Evolutionary conservation across 1,284 basidiomycete species (phyloP), one percentile per base, ranked within the genome.

Genomic region (Chalciporus piperatoides): DNA sequence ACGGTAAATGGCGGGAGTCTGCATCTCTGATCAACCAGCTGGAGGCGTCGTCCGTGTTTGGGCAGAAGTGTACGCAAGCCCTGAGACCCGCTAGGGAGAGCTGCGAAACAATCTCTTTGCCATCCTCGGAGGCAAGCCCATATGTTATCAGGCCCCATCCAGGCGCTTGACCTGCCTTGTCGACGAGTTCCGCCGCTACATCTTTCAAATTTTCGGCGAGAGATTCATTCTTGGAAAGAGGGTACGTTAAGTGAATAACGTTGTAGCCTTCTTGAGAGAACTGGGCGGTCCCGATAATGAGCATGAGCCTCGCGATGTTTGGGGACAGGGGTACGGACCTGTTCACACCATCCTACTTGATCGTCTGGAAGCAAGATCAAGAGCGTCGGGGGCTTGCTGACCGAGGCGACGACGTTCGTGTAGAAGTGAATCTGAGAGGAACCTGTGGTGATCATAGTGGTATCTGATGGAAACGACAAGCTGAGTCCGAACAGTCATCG

Each of bases 191-290:
- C 14, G n/a, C 44, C 17, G 27, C 45, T 21, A 51, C 59, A 51
- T 57, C 52, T 27, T 59, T 45, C 46, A 69, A 46, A 24, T 46
- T 41, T 11, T 60, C 54, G 9, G 42, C 23, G 24, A 69, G 54
- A 33, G 55, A 48, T 25, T 56, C 52, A 21, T 46, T 12, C 19
- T 51, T 45, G 24, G 57, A 41, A 23, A 48, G 44, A 21, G 68
- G 65, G 41, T 68, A 68, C 9, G 53, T 41, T 21, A 74, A 51
- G 19, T 73, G 70, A 21, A 70, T 48, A 17, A 71, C 65, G 27
- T 67, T 53, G 54, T 76, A 74, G n/a, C 74, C 75, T 57, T 76
- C 75, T 51, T 75, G 69, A 21, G 73, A 59, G 51, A 72, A 68
- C 72, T 76, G 24, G 30, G 21, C 14, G n/a, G 24, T 44, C 19